Percentiles rank a stretch among this genome's conserved stretches.
These are phyloP conservation scores for Phytophthora quininea DNA, from an alignment of 352 stramenopile species.

Conservation along the genomic window DNA sequence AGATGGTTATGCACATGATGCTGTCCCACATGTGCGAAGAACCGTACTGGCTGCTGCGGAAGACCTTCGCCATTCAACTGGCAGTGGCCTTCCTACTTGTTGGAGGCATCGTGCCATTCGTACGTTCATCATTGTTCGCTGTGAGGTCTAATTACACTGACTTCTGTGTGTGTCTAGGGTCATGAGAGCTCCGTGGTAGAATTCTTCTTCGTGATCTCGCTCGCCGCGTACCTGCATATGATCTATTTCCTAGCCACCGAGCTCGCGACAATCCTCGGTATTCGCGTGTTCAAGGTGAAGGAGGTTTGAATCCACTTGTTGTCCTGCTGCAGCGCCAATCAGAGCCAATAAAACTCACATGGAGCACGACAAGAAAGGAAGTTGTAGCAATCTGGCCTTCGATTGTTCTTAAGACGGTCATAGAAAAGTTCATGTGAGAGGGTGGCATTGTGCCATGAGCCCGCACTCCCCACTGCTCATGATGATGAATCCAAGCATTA, in stretches of 20 bases:
- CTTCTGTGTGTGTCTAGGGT: constrained; percentile 38
- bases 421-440: constrained; percentile 50
- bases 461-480: constrained; percentile 47
- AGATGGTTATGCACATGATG: constrained; percentile 93
- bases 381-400: neutral
- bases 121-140: constrained; percentile 34
- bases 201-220: constrained; percentile 79
- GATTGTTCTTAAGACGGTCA: constrained; percentile 16
- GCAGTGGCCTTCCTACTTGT: constrained; percentile 69
- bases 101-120: constrained; percentile 73
- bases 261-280: constrained; percentile 75
- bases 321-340: neutral
- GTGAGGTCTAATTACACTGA: neutral
- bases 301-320: constrained; percentile 31
- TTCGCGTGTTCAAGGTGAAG: constrained; percentile 87
- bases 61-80: constrained; percentile 78
- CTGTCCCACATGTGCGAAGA: constrained; percentile 88
- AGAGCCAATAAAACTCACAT: too few relatives aligned
- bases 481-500: constrained; percentile 32
- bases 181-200: constrained; percentile 73
- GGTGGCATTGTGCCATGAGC: constrained; percentile 45
- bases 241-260: constrained; percentile 83
- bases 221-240: constrained; percentile 80
- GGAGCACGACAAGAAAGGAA: too few relatives aligned
- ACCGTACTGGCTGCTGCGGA: constrained; percentile 84